phyloP scores from a whole-genome alignment of 495 filamentous ascomycete species.

The Podospora tetraspora region DNA sequence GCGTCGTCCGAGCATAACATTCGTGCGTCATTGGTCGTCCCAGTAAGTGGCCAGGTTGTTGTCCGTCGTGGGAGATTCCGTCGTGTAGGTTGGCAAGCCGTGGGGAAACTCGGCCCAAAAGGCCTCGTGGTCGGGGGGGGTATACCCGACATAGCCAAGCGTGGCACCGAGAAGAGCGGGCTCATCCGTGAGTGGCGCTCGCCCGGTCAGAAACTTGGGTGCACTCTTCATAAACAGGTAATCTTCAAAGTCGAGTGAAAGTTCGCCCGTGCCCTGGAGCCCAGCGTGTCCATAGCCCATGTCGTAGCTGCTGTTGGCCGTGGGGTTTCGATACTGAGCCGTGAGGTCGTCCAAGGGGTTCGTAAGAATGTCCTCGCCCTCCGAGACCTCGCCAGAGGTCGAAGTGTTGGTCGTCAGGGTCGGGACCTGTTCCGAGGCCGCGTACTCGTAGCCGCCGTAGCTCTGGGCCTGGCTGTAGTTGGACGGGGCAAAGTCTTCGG shows the following conservation, averaged over 20 bases:
- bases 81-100: constrained; percentile 21
- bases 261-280: constrained; percentile 49
- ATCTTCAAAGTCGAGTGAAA: constrained; percentile 59
- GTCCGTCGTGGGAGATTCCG: constrained; percentile 29
- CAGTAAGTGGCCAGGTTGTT: constrained; percentile 26
- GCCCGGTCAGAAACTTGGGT: constrained; percentile 38
- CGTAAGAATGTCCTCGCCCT: constrained; percentile 61
- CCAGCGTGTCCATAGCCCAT: constrained; percentile 48
- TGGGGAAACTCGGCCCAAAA: constrained; percentile 27
- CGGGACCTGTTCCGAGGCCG: constrained; percentile 46
- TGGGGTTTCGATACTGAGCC: constrained; percentile 46
- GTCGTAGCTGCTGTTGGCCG: constrained; percentile 43
- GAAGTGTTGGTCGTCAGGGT: constrained; percentile 55
- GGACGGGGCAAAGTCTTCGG: constrained; percentile 52
- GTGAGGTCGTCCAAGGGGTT: constrained; percentile 53
- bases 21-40: constrained; percentile 27
- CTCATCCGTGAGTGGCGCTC: constrained; percentile 33
- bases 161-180: constrained; percentile 24
- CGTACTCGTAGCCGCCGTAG: constrained; percentile 62
- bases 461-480: constrained; percentile 67
- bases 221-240: constrained; percentile 45
- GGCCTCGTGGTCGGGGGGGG: constrained; percentile 30
- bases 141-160: constrained; percentile 19
- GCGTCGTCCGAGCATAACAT: constrained; percentile 19
- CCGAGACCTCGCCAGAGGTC: constrained; percentile 71